Conservation (phyloP, 2,329 filamentous ascomycete genomes). For the Nakataea oryzae region DNA sequence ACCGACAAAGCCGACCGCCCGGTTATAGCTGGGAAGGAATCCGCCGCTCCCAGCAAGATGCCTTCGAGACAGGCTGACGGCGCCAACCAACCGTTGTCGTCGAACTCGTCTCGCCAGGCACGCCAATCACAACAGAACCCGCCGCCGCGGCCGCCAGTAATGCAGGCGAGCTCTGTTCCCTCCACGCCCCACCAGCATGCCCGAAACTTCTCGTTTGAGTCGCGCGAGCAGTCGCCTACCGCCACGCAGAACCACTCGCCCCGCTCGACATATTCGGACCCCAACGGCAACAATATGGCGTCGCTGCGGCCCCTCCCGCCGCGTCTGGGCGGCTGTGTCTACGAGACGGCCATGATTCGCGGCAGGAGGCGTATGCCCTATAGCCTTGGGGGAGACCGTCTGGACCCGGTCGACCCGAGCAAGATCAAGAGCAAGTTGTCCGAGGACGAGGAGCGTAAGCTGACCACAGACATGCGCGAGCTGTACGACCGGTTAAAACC, state of each 20-base stretch:
- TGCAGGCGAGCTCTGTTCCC: slow-evolving; percentile 78
- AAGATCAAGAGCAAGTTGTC: slow-evolving; percentile 64
- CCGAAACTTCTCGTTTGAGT: slow-evolving; percentile 70
- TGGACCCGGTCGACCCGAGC: slow-evolving; percentile 61
- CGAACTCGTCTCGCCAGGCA: not conserved
- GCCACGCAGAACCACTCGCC: slow-evolving; percentile 73
- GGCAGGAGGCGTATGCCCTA: slow-evolving; percentile 86
- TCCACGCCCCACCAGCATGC: slow-evolving; percentile 88
- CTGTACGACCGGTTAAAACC: slow-evolving; percentile 81
- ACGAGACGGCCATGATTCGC: slow-evolving; percentile 76
- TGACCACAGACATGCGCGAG: slow-evolving; percentile 75
- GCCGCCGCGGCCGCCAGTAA: slow-evolving; percentile 18
- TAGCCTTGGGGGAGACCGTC: slow-evolving; percentile 68
- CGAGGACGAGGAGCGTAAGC: slow-evolving; percentile 60
- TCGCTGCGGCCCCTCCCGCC: slow-evolving; percentile 56
- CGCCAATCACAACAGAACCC: slow-evolving; percentile 4
- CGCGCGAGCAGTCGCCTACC: slow-evolving; percentile 69
- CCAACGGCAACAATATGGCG: slow-evolving; percentile 59
- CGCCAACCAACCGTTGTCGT: slow-evolving; percentile 6
- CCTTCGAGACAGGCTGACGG: slow-evolving; percentile 29
- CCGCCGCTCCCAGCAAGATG: slow-evolving; percentile 32
- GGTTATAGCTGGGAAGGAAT: slow-evolving; percentile 50
- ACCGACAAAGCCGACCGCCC: slow-evolving; percentile 50
- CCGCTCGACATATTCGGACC: slow-evolving; percentile 82
- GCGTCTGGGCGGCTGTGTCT: slow-evolving; percentile 60